Conservation (phyloP, 176 grass and related monocot genomes). For the Carex cristatella region DNA sequence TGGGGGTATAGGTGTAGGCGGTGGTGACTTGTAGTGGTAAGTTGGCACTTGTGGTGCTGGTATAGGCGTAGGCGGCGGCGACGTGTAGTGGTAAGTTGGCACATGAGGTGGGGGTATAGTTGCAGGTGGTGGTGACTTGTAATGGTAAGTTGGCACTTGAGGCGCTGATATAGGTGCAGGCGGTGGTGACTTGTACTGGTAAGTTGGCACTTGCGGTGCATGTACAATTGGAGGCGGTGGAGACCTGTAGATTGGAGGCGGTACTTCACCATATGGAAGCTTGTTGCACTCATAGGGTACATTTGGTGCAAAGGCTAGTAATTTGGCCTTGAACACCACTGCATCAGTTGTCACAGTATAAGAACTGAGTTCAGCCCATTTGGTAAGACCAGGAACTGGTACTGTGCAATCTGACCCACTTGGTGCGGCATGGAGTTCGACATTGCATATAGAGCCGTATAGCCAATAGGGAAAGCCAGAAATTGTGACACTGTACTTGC, state of each 20-base stretch:
- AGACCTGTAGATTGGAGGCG: slow-evolving; percentile 29
- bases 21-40: slow-evolving; percentile 34
- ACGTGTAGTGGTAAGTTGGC: slow-evolving; percentile 23
- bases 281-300: slow-evolving; percentile 33
- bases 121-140: slow-evolving; percentile 31
- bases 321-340: slow-evolving; percentile 61
- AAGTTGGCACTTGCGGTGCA: slow-evolving; percentile 19
- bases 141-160: slow-evolving; percentile 23
- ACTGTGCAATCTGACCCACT: slow-evolving; percentile 55
- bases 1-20: slow-evolving; percentile 21
- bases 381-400: slow-evolving; percentile 29
- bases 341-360: slow-evolving; percentile 32
- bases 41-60: background rate
- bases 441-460: slow-evolving; percentile 45
- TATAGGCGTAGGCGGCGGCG: too few species aligned
- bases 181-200: slow-evolving; percentile 36
- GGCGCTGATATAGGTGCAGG: slow-evolving; percentile 24
- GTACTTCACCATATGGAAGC: slow-evolving; percentile 34
- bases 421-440: slow-evolving; percentile 64
- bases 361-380: slow-evolving; percentile 36
- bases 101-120: slow-evolving; percentile 27
- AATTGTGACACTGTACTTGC: slow-evolving; percentile 50
- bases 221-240: slow-evolving; percentile 25
- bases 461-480: slow-evolving; percentile 35
- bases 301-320: slow-evolving; percentile 55